Evolutionary conservation across 140 eudicot species (phyloP), one percentile per base, ranked within the genome.

Genomic region (Ambrosia hybrid): DNA sequence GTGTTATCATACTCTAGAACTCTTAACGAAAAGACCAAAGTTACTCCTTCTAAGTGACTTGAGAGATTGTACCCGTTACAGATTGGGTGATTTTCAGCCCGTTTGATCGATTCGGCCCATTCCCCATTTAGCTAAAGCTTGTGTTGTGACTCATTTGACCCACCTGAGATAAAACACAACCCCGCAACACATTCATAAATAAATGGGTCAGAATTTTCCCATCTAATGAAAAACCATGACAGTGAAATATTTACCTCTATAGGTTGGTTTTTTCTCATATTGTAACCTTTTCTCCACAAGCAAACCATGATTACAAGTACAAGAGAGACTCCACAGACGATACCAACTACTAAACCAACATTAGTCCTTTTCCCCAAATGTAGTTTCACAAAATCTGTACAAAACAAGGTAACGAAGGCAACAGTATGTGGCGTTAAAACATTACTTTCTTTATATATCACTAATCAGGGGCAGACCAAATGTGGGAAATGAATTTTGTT

Each of bases 381-480:
- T 49, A 13, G 12, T 10, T 0, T 12, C 55, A 49, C 55, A 49
- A 49, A 49, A 49, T 49, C 55, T 49, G 14, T 71, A 62, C 16
- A 52, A 57, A 59, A 56, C 71, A 38, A 76, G 52, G 43, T 73
- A 3, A 51, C 41, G 45, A 79, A 41, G 65, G 46, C 55, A 52
- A 3, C 30, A 61, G 0, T 62, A 12, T 39, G 48, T 4, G 67
- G 64, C 43, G n/a, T 39, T 51, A 41, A 10, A 30, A 58, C 43
- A 65, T 67, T 9, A 67, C 67, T 51, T 14, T 58, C 39, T 26
- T 26, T 10, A 58, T 26, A 9, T 26, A 21, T 58, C 64, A 58
- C 1, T 9, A 58, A 43, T 6, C 48, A 43, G 10, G 48, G 48
- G 48, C 11, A 43, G 48, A 3, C 48, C 48, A 43, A 7, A 43